Evolutionary conservation across 352 stramenopile species (phyloP), one percentile per base, ranked within the genome.

Genomic region (Phytophthora macrochlamydospora): DNA sequence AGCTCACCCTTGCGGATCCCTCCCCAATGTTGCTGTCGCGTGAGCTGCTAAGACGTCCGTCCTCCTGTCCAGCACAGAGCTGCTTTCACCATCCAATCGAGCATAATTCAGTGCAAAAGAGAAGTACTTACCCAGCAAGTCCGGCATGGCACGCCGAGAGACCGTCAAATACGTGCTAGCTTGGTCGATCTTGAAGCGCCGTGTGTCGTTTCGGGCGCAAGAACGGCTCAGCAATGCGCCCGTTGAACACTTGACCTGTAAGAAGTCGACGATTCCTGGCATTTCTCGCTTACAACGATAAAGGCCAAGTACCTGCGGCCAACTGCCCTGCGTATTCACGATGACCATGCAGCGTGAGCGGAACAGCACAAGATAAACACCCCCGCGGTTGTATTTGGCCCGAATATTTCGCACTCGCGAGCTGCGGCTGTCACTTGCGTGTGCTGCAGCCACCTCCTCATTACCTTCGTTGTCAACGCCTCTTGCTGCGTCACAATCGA

Each of bases 201-300:
- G n/a, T n/a, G 46, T 57, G 63, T 76, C 59, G 65, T 73, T 74
- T 77, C 65, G 48, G 71, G 64, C 65, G 59, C 64, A 69, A 67
- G 37, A 31, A 31, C 12, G n/a, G n/a, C n/a, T n/a, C n/a, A n/a
- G n/a, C n/a, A n/a, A n/a, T 24, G 33, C 37, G 65, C 24, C n/a
- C n/a, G n/a, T n/a, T n/a, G n/a, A n/a, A n/a, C n/a, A n/a, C n/a
- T n/a, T n/a, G n/a, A n/a, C n/a, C 54, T n/a, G n/a, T 3, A 11
- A 8, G n/a, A 51, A 28, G 45, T n/a, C 8, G 45, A 51, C 45
- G 24, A n/a, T n/a, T n/a, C n/a, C n/a, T n/a, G n/a, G n/a, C n/a
- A 59, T 45, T 55, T 29, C 40, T 24, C 14, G 49, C 44, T 62
- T 67, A n/a, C n/a, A n/a, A n/a, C n/a, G n/a, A n/a, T n/a, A n/a